A percentile compares a stretch with the other conserved stretches of the same genome.
These are phyloP conservation scores for Hypoxylon sp. DNA, from an alignment of 2,329 filamentous ascomycete species.

Conservation along the genomic window DNA sequence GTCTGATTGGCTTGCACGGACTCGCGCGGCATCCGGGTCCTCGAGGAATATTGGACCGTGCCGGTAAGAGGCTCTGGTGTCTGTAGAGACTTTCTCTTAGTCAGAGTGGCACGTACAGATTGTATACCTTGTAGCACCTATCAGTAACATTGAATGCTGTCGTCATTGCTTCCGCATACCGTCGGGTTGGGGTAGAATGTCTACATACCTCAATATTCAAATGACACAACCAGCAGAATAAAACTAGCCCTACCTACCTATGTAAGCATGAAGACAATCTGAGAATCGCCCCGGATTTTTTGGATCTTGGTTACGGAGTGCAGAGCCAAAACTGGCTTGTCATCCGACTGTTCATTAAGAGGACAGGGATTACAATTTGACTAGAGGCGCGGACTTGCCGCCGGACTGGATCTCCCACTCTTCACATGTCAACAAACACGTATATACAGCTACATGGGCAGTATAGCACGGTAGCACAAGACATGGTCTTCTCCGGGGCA, in stretches of 20 bases:
- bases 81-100: neutral
- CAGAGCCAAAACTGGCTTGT: constrained; percentile 25
- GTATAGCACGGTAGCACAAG: constrained; percentile 17
- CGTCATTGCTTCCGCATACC: constrained; percentile 19
- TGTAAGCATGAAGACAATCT: neutral
- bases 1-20: neutral
- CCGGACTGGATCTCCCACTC: constrained; percentile 21
- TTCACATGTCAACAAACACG: constrained; percentile 42
- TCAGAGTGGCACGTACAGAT: constrained; percentile 1
- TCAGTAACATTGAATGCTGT: constrained; percentile 8
- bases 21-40: neutral
- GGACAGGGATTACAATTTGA: constrained; percentile 26
- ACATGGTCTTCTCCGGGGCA: constrained; percentile 10
- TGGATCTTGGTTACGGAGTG: constrained; percentile 28
- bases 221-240: neutral
- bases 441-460: constrained; percentile 4
- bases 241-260: neutral
- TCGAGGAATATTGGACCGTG: neutral
- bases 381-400: constrained; percentile 32
- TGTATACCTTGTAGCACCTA: neutral
- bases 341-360: constrained; percentile 5
- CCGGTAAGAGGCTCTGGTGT: neutral
- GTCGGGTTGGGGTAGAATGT: neutral
- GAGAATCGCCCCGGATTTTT: constrained; percentile 30
- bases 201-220: neutral